Conservation (phyloP, 2,329 filamentous ascomycete genomes). For the Aurifilum marmelostoma region DNA sequence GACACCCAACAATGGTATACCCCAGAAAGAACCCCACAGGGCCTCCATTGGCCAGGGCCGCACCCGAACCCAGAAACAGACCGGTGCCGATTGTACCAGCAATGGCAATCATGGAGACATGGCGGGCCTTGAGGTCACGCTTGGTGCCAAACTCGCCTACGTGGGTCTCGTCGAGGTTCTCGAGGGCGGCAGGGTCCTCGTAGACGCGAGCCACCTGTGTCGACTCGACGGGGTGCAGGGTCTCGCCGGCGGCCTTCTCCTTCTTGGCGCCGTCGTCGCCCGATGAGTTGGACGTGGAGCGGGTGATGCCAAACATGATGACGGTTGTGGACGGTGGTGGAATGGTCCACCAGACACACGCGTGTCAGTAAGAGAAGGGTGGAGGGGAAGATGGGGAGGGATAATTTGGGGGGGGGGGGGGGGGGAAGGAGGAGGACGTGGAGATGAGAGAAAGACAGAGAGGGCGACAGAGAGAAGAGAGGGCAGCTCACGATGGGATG, state of each 20-base stretch:
- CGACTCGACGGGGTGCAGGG: constrained; percentile 20
- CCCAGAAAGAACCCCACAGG: constrained; percentile 62
- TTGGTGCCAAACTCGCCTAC: constrained; percentile 28
- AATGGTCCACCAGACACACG: background rate
- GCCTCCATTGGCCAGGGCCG: constrained; percentile 61
- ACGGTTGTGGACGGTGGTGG: background rate
- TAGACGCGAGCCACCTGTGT: constrained; percentile 14
- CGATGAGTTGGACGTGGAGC: constrained; percentile 18
- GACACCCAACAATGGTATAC: constrained; percentile 59
- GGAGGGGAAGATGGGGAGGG: no score
- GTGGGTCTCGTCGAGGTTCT: constrained; percentile 24
- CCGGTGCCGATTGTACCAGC: constrained; percentile 49
- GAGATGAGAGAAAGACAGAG: no score
- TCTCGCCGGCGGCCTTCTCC: constrained; percentile 18
- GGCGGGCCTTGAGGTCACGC: constrained; percentile 31
- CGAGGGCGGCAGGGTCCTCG: constrained; percentile 23
- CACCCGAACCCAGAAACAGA: constrained; percentile 65
- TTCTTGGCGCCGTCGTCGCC: constrained; percentile 22
- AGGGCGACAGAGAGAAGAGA: background rate
- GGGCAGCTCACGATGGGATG: background rate
- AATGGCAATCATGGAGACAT: constrained; percentile 42
- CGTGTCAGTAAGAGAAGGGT: background rate
- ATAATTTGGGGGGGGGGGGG: no score
- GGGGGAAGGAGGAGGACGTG: no score
- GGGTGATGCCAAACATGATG: constrained; percentile 23